Evolutionary conservation across 805 yeast species (phyloP).

Genomic region (Cyberlindnera amylophila): DNA sequence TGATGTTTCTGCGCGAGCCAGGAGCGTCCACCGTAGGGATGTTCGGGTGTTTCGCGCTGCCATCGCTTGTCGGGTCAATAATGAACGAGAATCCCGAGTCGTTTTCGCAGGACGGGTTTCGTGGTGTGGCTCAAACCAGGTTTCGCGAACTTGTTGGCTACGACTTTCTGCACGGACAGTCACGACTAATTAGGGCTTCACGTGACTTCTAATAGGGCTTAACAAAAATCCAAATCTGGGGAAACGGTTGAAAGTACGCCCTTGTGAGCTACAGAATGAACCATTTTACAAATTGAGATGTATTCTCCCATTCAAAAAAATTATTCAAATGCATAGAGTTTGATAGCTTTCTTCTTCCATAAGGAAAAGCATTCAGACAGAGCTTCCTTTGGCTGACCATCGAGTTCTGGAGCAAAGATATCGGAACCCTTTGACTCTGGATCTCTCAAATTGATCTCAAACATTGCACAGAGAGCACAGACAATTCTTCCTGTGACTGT

Average conservation of each 20-base stretch:
- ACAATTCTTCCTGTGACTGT: conserved; percentile 34
- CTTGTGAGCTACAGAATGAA: too few relatives aligned
- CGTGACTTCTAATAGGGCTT: conserved; percentile 1
- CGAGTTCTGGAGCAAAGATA: conserved; percentile 7
- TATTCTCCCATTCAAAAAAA: background rate
- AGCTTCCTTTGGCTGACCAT: conserved; percentile 5
- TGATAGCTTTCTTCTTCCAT: conserved; percentile 28
- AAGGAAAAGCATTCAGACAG: conserved; percentile 2
- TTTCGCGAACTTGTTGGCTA: background rate
- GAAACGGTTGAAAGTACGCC: too few relatives aligned
- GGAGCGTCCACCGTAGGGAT: conserved; percentile 5
- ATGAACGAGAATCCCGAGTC: background rate
- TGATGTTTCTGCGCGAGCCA: conserved; percentile 13
- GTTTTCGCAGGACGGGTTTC: background rate
- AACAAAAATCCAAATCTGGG: background rate
- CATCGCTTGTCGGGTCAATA: conserved; percentile 7
- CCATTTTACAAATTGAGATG: background rate
- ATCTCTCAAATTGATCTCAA: conserved; percentile 25
- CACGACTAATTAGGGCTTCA: conserved; percentile 3
- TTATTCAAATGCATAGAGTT: conserved; percentile 34
- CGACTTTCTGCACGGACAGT: background rate
- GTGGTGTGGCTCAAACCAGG: conserved; percentile 6
- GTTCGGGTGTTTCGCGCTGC: conserved; percentile 17
- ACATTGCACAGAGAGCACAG: conserved; percentile 33
- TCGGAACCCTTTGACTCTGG: conserved; percentile 11